phyloP scores from a whole-genome alignment of 2,329 filamentous ascomycete species.

The Aspergillus intermedius region DNA sequence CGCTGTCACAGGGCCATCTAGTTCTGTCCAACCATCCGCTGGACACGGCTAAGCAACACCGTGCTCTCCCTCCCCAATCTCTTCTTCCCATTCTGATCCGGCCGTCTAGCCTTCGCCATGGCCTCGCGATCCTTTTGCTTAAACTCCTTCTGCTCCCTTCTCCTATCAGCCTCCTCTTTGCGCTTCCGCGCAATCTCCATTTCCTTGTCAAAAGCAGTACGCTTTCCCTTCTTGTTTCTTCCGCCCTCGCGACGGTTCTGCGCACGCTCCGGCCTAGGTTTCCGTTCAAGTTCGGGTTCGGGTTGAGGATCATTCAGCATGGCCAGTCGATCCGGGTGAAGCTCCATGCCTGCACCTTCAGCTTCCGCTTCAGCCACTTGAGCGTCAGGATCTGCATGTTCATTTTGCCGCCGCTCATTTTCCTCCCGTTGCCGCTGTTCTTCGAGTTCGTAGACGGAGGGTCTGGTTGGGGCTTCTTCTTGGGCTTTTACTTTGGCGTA shows the following conservation, averaged over 20 bases:
- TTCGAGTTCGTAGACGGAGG: constrained; percentile 27
- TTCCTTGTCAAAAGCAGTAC: constrained; percentile 57
- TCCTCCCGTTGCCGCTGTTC: constrained; percentile 8
- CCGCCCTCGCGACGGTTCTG: constrained; percentile 17
- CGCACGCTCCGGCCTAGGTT: constrained; percentile 14
- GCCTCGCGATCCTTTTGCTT: constrained; percentile 65
- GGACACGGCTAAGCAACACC: constrained; percentile 69
- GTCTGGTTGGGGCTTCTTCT: constrained; percentile 33
- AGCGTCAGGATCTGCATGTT: constrained; percentile 13
- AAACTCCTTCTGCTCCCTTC: constrained; percentile 58
- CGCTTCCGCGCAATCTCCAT: constrained; percentile 60
- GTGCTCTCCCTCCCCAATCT: constrained; percentile 77
- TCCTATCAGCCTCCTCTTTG: constrained; percentile 54
- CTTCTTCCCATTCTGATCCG: constrained; percentile 63
- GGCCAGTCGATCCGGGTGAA: constrained; percentile 56
- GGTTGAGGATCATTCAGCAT: constrained; percentile 47
- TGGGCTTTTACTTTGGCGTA: constrained; percentile 79
- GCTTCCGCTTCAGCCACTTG: constrained; percentile 18
- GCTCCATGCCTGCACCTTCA: constrained; percentile 41
- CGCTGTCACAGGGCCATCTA: constrained; percentile 7
- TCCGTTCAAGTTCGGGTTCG: constrained; percentile 14
- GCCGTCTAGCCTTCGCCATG: constrained; percentile 56
- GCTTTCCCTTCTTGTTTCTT: constrained; percentile 35
- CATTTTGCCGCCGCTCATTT: not conserved
- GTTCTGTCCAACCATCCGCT: constrained; percentile 56